phyloP scores from a whole-genome alignment of 1,139 yeast genomes.

The Hansenula anomala region DNA sequence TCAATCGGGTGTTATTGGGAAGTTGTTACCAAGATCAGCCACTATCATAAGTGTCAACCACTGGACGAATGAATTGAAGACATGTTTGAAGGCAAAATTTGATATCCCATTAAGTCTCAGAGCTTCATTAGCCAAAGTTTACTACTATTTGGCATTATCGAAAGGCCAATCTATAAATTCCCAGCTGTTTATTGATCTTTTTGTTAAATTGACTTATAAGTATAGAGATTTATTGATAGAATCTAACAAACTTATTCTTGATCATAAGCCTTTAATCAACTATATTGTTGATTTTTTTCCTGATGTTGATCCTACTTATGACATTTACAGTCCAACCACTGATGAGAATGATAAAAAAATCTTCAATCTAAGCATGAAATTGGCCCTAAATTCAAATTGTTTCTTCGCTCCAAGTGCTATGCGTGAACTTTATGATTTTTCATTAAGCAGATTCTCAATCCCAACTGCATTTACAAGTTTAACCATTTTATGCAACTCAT shows the following conservation, averaged over 20 bases:
- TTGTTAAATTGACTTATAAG: constrained; percentile 49
- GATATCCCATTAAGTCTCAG: constrained; percentile 71
- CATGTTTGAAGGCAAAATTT: constrained; percentile 77
- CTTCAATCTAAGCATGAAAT: constrained; percentile 29
- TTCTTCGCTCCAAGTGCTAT: constrained; percentile 33
- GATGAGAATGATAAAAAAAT: constrained; percentile 29
- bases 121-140: constrained; percentile 61
- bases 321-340: constrained; percentile 24
- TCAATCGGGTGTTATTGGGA: constrained; percentile 42
- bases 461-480: constrained; percentile 55
- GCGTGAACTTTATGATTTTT: constrained; percentile 28
- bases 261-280: constrained; percentile 46
- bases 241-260: constrained; percentile 30
- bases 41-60: constrained; percentile 72
- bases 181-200: constrained; percentile 59
- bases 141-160: constrained; percentile 66
- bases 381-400: constrained; percentile 33
- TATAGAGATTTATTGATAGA: constrained; percentile 39
- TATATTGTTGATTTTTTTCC: constrained; percentile 46
- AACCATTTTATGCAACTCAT: constrained; percentile 47
- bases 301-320: constrained; percentile 37
- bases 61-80: constrained; percentile 85
- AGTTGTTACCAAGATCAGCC: constrained; percentile 62
- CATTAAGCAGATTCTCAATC: constrained; percentile 42
- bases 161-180: constrained; percentile 70